Percentiles rank a stretch among this genome's conserved stretches.
phyloP scores from a whole-genome alignment of 2,329 filamentous ascomycete species.

The Colletotrichum musicola region DNA sequence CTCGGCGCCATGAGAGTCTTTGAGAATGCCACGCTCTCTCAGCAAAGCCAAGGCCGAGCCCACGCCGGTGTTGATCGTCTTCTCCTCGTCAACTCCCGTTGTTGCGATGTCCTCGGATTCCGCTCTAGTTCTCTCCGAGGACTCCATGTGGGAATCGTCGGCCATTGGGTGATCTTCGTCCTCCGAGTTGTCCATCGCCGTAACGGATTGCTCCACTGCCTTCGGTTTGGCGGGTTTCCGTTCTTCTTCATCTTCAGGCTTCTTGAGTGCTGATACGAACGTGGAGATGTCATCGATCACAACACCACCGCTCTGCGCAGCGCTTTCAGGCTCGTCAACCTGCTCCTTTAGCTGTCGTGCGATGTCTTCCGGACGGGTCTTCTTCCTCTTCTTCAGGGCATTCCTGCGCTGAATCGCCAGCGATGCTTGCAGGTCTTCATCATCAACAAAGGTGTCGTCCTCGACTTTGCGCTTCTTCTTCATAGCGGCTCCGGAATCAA shows the following conservation, averaged over 20 bases:
- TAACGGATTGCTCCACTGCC: conserved; percentile 53
- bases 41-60: conserved; percentile 87
- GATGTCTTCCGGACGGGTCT: conserved; percentile 86
- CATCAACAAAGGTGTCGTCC: conserved; percentile 82
- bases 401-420: conserved; percentile 85
- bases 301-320: conserved; percentile 69
- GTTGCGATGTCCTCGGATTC: conserved; percentile 66
- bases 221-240: conserved; percentile 64
- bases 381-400: conserved; percentile 93
- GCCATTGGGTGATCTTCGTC: conserved; percentile 51
- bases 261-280: conserved; percentile 88
- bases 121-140: conserved; percentile 55
- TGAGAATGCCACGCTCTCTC: conserved; percentile 85
- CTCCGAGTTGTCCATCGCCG: conserved; percentile 59
- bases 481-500: conserved; percentile 70
- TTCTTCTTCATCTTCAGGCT: conserved; percentile 69
- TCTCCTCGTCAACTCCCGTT: conserved; percentile 87
- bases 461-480: conserved; percentile 74
- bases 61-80: conserved; percentile 81
- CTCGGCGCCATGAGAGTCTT: conserved; percentile 71
- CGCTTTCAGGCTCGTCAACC: conserved; percentile 64
- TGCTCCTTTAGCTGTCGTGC: conserved; percentile 82
- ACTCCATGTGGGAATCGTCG: conserved; percentile 39
- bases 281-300: conserved; percentile 97
- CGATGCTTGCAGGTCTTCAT: conserved; percentile 91